Percentiles rank a stretch among this genome's conserved stretches.
Conservation (phyloP, 148 eudicot genomes). For the Vaccinium myrtillus region DNA sequence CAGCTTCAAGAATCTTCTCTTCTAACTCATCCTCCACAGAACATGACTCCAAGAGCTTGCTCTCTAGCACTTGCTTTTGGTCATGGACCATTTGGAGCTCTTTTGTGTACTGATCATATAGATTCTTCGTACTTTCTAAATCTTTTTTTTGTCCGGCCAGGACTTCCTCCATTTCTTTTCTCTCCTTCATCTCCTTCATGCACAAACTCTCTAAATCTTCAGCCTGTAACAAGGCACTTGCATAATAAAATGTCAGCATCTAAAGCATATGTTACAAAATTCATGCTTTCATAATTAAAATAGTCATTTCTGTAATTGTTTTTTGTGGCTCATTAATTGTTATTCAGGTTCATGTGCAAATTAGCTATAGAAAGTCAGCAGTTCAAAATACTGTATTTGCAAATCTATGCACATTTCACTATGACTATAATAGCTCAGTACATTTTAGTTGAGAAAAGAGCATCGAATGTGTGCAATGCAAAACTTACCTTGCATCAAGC, state of each 20-base stretch:
- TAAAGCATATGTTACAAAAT: background rate
- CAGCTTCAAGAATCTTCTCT: conserved; percentile 74
- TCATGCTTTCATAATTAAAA: background rate
- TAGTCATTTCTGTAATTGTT: background rate
- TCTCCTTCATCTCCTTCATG: conserved; percentile 33
- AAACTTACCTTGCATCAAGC: conserved; percentile 45
- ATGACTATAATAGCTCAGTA: background rate
- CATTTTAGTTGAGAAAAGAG: background rate
- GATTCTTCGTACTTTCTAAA: conserved; percentile 44
- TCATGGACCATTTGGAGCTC: conserved; percentile 52
- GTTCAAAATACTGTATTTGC: background rate
- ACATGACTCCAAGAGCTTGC: conserved; percentile 43
- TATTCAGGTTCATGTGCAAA: background rate
- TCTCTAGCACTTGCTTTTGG: conserved; percentile 48
- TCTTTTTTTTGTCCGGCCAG: conserved; percentile 44
- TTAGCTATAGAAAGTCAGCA: background rate
- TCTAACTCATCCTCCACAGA: conserved; percentile 52
- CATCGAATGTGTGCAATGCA: background rate
- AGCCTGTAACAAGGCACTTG: conserved; percentile 40
- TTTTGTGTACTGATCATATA: conserved; percentile 32
- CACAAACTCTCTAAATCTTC: conserved; percentile 47
- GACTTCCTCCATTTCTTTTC: conserved; percentile 48
- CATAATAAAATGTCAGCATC: background rate
- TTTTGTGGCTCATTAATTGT: background rate
- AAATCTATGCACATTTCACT: background rate